Evolutionary conservation across 768 basidiomycete species (phyloP), one percentile per base, ranked within the genome.

Genomic region (Thelephora ganbajun): DNA sequence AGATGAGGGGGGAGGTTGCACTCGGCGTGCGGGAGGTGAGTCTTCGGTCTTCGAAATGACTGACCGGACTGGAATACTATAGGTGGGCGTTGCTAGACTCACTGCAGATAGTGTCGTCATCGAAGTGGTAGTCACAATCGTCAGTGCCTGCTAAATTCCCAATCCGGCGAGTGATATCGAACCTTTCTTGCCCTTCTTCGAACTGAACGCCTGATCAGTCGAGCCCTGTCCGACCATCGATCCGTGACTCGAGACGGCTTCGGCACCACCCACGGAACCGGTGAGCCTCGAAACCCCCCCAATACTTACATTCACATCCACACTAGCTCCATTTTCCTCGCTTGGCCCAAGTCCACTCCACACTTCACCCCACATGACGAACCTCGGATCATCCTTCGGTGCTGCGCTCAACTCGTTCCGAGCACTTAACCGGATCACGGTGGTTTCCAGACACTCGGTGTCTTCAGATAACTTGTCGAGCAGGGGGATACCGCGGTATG

Each of bases 281-380:
- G 26, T 30, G 26, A 30, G 9, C 26, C 9, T 30, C 26, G 26
- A 30, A 30, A 9, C 26, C 26, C 26, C 26, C 9, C 9, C 26
- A 30, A 30, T 4, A 30, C 26, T 30, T 30, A 9, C 26, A 30
- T 9, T 9, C 26, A 9, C 26, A 30, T 9, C 26, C 12, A 14
- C 39, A 41, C 22, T 22, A 2, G 14, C 16, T 41, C 18, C 39
- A 41, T 41, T 14, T 9, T 41, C 39, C 18, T 5, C 12, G 22
- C 39, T 41, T 14, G 39, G 39, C 7, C 26, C 26, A 62, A 4
- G 61, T 61, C 3, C 59, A 9, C 9, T 49, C 19, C 65, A 55
- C 12, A 71, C 64, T 54, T 80, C 77, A 22, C 87, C 90, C 91
- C 91, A 96, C 6, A 94, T 79, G 34, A 91, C 87, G 58, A 93